These are phyloP conservation scores for Aspergillus neoniger DNA, from an alignment of 2,329 filamentous ascomycete species.

Conservation along the genomic window DNA sequence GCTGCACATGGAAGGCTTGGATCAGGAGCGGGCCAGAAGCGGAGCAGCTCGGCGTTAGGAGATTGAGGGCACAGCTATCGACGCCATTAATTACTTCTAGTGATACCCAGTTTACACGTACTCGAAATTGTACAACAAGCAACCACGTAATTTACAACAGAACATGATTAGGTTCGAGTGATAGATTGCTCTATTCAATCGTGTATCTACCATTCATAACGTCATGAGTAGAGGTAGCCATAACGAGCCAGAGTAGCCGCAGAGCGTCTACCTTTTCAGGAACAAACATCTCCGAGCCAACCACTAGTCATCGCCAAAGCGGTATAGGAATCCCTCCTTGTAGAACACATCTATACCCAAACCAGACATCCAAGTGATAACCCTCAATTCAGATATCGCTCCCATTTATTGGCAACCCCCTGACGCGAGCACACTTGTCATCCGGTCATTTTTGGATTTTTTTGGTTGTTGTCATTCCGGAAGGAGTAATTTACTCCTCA, in stretches of 20 bases:
- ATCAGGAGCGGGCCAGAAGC: slow-evolving; percentile 30
- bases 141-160: not conserved
- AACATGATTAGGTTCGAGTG: slow-evolving; percentile 13
- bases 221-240: slow-evolving; percentile 30
- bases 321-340: slow-evolving; percentile 10
- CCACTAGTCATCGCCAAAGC: not conserved
- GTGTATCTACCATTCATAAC: slow-evolving; percentile 34
- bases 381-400: slow-evolving; percentile 9
- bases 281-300: not conserved
- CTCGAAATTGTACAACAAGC: not conserved
- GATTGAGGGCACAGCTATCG: not conserved
- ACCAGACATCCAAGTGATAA: slow-evolving; percentile 11
- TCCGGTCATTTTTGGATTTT: slow-evolving; percentile 6
- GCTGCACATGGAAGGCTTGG: slow-evolving; percentile 19
- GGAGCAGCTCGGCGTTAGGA: slow-evolving; percentile 15
- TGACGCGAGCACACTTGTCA: slow-evolving; percentile 8
- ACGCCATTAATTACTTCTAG: slow-evolving; percentile 26
- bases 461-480: slow-evolving; percentile 28
- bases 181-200: slow-evolving; percentile 29
- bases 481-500: slow-evolving; percentile 75
- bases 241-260: slow-evolving; percentile 4
- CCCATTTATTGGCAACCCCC: slow-evolving; percentile 16
- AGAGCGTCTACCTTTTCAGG: slow-evolving; percentile 18
- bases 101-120: slow-evolving; percentile 11
- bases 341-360: slow-evolving; percentile 17